Evolutionary conservation across 164 flowering plant genomes (phyloP).

Genomic region (Vitis riparia): DNA sequence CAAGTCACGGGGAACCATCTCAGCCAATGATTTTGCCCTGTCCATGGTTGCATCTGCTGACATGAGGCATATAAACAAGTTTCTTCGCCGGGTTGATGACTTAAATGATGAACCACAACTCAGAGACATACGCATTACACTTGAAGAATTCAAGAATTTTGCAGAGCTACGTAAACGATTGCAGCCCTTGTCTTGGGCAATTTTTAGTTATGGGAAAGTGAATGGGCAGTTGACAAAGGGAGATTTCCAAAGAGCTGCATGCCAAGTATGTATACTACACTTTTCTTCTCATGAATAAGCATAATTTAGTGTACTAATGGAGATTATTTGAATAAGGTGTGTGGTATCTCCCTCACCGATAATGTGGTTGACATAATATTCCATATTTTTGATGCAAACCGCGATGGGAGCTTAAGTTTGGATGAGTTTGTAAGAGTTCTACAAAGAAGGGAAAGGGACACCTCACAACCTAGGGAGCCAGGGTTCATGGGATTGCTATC

Average conservation of each 20-base stretch:
- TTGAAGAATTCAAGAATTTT: conserved; percentile 72
- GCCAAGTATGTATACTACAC: conserved; percentile 45
- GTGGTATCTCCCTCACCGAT: conserved; percentile 55
- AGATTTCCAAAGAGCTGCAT: conserved; percentile 82
- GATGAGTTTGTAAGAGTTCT: conserved; percentile 79
- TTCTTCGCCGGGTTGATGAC: conserved; percentile 68
- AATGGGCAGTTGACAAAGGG: conserved; percentile 64
- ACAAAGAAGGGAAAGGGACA: conserved; percentile 51
- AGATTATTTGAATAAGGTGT: conserved; percentile 48
- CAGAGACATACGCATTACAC: conserved; percentile 44
- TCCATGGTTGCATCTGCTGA: conserved; percentile 94
- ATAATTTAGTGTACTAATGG: not conserved
- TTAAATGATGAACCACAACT: conserved; percentile 45
- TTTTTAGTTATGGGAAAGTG: conserved; percentile 74
- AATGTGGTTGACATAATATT: conserved; percentile 73
- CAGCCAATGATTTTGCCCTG: conserved; percentile 80
- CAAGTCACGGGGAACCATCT: conserved; percentile 61
- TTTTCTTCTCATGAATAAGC: not conserved
- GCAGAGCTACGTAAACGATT: conserved; percentile 65
- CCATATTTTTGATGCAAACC: conserved; percentile 68
- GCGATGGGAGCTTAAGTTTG: conserved; percentile 70
- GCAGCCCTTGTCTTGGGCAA: conserved; percentile 63
- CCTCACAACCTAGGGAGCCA: conserved; percentile 31
- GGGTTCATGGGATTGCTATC: conserved; percentile 51
- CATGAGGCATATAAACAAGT: conserved; percentile 62